Evolutionary conservation across 352 stramenopile genomes (phyloP).

Genomic region (Globisporangium recalcitrans): DNA sequence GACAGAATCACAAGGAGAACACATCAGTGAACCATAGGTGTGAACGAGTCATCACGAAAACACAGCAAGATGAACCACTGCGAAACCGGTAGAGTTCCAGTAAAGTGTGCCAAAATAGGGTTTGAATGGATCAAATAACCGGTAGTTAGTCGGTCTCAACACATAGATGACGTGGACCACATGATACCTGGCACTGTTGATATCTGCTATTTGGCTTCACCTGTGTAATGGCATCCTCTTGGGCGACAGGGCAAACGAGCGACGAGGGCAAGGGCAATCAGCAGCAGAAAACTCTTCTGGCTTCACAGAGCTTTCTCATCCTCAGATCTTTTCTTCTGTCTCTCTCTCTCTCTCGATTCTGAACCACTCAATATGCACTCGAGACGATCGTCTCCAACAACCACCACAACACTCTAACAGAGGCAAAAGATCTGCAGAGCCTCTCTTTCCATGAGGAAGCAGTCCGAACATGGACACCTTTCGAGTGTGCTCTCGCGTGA

Average conservation of each 20-base stretch:
- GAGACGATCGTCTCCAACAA: too few species aligned
- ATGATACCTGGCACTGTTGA: neutral
- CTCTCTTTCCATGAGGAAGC: too few species aligned
- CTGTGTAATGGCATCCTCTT: neutral
- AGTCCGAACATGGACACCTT: too few species aligned
- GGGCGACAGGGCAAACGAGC: neutral
- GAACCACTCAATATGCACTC: neutral
- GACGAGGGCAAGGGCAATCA: neutral
- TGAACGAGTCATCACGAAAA: too few species aligned
- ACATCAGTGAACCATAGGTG: neutral
- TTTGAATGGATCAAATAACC: too few species aligned
- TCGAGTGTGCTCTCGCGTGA: too few species aligned
- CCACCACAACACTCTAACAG: too few species aligned
- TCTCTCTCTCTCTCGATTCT: neutral
- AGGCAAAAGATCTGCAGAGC: too few species aligned
- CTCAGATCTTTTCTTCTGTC: neutral
- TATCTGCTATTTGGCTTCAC: neutral
- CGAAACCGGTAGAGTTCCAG: too few species aligned
- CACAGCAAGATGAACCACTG: too few species aligned
- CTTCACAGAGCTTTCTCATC: neutral
- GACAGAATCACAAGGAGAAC: neutral
- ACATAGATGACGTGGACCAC: neutral
- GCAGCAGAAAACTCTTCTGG: neutral
- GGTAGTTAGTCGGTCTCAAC: too few species aligned
- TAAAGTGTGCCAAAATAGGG: too few species aligned